A percentile compares a stretch with the other conserved stretches of the same genome.
Evolutionary conservation across 2,329 filamentous ascomycete genomes (phyloP).

Genomic region (Acarospora socialis): DNA sequence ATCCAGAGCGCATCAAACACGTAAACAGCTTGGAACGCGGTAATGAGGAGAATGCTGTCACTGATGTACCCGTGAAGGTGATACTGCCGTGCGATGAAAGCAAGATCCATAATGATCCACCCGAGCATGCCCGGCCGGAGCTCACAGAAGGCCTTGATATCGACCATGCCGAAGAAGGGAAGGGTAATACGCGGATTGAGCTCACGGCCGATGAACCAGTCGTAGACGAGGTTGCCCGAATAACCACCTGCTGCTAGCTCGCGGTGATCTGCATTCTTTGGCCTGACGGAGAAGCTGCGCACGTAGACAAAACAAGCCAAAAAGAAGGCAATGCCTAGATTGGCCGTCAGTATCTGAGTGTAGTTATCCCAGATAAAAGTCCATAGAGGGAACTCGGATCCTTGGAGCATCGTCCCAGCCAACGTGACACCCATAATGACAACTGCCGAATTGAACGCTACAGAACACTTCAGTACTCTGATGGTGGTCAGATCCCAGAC

Average conservation of each 20-base stretch:
- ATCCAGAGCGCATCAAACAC: slow-evolving; percentile 74
- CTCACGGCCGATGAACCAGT: slow-evolving; percentile 94
- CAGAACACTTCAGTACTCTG: slow-evolving; percentile 12
- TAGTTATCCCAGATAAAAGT: slow-evolving; percentile 88
- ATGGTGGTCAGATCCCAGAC: not conserved
- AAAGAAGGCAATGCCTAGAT: slow-evolving; percentile 59
- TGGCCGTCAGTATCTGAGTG: slow-evolving; percentile 68
- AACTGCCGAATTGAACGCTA: slow-evolving; percentile 63
- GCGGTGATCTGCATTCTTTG: slow-evolving; percentile 56
- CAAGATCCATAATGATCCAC: slow-evolving; percentile 73
- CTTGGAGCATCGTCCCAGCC: slow-evolving; percentile 61
- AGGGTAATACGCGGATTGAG: slow-evolving; percentile 75
- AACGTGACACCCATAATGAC: slow-evolving; percentile 57
- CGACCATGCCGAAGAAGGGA: slow-evolving; percentile 68
- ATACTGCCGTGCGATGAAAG: slow-evolving; percentile 80
- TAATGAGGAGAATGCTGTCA: slow-evolving; percentile 71
- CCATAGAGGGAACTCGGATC: slow-evolving; percentile 77
- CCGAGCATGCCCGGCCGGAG: slow-evolving; percentile 82
- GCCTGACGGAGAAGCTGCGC: slow-evolving; percentile 65
- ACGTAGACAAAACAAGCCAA: slow-evolving; percentile 70
- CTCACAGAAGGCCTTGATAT: slow-evolving; percentile 83
- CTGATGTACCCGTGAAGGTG: slow-evolving; percentile 68
- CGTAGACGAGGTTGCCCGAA: slow-evolving; percentile 75
- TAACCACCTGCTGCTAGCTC: slow-evolving; percentile 72
- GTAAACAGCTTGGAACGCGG: slow-evolving; percentile 65